Evolutionary conservation across 75 land plant species (phyloP).

Genomic region (Gnetum montanum): DNA sequence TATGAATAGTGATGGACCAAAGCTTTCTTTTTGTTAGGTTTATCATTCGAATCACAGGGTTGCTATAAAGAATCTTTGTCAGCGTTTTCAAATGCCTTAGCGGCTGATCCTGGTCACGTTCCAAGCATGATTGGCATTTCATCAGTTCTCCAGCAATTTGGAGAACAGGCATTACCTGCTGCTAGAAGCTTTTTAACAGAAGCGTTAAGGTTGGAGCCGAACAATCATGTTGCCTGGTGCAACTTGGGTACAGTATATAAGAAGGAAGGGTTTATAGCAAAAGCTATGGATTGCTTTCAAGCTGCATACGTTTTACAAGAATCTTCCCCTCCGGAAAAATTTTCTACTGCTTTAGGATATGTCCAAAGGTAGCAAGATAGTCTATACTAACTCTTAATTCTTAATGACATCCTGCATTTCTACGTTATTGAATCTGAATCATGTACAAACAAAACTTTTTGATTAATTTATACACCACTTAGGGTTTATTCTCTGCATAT

Average conservation of each 20-base stretch:
- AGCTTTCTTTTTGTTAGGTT: conserved; percentile 45
- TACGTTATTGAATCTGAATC: too few species aligned
- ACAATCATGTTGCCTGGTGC: conserved; percentile 71
- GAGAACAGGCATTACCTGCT: conserved; percentile 34
- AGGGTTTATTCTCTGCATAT: too few species aligned
- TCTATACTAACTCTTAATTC: too few species aligned
- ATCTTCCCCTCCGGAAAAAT: conserved; percentile 58
- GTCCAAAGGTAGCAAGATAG: too few species aligned
- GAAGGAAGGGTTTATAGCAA: conserved; percentile 42
- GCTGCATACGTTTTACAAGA: conserved; percentile 63
- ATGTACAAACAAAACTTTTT: too few species aligned
- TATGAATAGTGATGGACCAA: too few species aligned
- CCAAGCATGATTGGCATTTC: conserved; percentile 74
- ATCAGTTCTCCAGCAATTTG: conserved; percentile 31
- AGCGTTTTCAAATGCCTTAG: conserved; percentile 50
- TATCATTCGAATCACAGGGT: conserved; percentile 41
- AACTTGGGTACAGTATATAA: conserved; percentile 60
- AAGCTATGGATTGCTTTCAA: conserved; percentile 86
- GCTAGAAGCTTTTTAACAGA: conserved; percentile 72
- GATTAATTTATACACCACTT: too few species aligned
- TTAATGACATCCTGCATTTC: too few species aligned
- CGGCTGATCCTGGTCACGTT: conserved; percentile 63
- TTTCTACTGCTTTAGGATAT: conserved; percentile 11
- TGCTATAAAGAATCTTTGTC: conserved; percentile 51
- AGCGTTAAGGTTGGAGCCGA: conserved; percentile 73